Conservation (phyloP, 176 grass and related monocot species). For the Musa beccarii region DNA sequence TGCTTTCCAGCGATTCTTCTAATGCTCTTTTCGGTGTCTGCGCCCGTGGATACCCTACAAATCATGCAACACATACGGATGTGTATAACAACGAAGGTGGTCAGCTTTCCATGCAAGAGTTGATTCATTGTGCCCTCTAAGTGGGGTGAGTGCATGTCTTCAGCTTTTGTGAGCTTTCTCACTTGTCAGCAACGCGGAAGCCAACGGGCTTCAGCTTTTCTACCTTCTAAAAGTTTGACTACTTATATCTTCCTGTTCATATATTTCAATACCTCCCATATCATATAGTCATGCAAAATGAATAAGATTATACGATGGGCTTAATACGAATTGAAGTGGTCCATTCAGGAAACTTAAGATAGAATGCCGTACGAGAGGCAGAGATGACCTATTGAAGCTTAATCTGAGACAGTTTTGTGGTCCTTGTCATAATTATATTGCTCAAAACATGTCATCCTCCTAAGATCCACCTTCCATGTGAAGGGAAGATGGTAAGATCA, state of each 20-base stretch:
- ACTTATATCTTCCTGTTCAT: not conserved
- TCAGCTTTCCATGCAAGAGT: conserved; percentile 5
- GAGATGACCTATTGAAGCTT: no score
- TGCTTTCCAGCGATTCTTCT: conserved; percentile 57
- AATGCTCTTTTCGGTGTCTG: conserved; percentile 1
- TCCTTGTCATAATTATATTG: no score
- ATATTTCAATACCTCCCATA: no score
- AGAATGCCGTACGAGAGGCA: no score
- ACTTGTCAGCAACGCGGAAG: conserved; percentile 26
- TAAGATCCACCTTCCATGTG: no score
- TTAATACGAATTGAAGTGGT: no score
- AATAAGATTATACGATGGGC: no score
- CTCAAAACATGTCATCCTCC: no score
- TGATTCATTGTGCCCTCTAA: conserved; percentile 5
- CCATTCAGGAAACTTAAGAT: no score
- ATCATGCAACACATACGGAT: not conserved
- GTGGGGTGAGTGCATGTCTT: not conserved
- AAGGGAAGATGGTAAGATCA: no score
- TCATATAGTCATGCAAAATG: no score
- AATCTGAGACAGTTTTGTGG: no score
- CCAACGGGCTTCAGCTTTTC: conserved; percentile 29
- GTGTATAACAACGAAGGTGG: conserved; percentile 3
- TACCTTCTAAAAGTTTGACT: not conserved
- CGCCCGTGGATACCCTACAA: not conserved
- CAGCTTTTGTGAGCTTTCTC: conserved; percentile 2